These are phyloP conservation scores for Lodderomyces jiufengensis DNA, from an alignment of 1,139 yeast genomes.

Conservation along the genomic window DNA sequence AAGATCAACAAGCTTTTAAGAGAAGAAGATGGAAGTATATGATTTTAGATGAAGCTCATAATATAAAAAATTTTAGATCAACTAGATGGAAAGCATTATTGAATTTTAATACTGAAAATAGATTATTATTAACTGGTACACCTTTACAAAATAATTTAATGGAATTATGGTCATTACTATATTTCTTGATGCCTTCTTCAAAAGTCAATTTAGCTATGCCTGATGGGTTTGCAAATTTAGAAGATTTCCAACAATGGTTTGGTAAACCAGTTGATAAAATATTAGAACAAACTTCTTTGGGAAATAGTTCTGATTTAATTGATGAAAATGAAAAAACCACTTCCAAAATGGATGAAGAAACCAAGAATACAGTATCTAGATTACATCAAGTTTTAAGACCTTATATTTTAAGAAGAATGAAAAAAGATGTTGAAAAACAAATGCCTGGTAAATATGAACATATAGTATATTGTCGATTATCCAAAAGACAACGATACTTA, in stretches of 20 bases:
- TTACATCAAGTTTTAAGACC: slow-evolving; percentile 94
- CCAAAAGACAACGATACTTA: slow-evolving; percentile 85
- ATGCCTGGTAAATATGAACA: slow-evolving; percentile 99
- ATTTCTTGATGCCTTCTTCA: slow-evolving; percentile 92
- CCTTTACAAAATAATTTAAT: slow-evolving; percentile 90
- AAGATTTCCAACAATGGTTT: slow-evolving; percentile 97
- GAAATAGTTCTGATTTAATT: slow-evolving; percentile 46
- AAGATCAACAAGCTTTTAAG: slow-evolving; percentile 91
- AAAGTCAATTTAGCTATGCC: slow-evolving; percentile 74
- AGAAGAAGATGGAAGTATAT: slow-evolving; percentile 93
- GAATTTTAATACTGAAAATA: slow-evolving; percentile 87
- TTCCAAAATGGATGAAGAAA: slow-evolving; percentile 54
- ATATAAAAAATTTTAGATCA: slow-evolving; percentile 92
- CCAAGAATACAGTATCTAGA: slow-evolving; percentile 79
- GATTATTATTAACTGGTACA: slow-evolving; percentile 90
- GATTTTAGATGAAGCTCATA: slow-evolving; percentile 98
- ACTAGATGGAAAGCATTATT: slow-evolving; percentile 95
- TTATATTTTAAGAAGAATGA: slow-evolving; percentile 81
- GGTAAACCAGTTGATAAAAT: slow-evolving; percentile 93
- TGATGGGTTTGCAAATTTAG: slow-evolving; percentile 92
- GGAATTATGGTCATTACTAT: slow-evolving; percentile 90
- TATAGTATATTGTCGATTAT: slow-evolving; percentile 83
- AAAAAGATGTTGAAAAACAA: slow-evolving; percentile 96
- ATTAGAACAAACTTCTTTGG: slow-evolving; percentile 66
- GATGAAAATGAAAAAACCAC: slow-evolving; percentile 41